Conservation (phyloP, 1,139 yeast genomes). For the Suhomyces coccinellae region DNA sequence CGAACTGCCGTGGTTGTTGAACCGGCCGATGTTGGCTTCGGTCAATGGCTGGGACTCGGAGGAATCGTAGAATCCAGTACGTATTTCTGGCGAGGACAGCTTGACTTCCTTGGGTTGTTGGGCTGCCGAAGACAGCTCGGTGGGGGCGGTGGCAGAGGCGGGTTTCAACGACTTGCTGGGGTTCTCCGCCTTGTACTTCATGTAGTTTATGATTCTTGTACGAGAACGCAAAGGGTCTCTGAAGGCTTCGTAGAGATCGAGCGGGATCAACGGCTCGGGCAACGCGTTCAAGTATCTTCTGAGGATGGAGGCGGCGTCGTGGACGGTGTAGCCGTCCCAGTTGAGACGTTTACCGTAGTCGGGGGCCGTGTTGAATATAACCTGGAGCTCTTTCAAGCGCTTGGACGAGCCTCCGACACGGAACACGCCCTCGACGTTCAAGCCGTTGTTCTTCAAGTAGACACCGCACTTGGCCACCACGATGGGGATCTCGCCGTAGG, state of each 20-base stretch:
- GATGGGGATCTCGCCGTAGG: slow-evolving; percentile 78
- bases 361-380: slow-evolving; percentile 82
- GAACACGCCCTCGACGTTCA: slow-evolving; percentile 85
- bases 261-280: slow-evolving; percentile 90
- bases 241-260: slow-evolving; percentile 72
- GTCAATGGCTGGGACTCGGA: slow-evolving; percentile 30
- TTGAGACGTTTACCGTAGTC: slow-evolving; percentile 80
- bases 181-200: slow-evolving; percentile 54
- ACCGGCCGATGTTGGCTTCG: slow-evolving; percentile 33
- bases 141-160: background rate
- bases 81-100: slow-evolving; percentile 4
- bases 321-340: slow-evolving; percentile 97
- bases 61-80: slow-evolving; percentile 15
- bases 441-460: slow-evolving; percentile 72
- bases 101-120: slow-evolving; percentile 1
- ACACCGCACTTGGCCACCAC: slow-evolving; percentile 97
- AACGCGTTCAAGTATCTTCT: slow-evolving; percentile 83
- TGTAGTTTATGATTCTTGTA: slow-evolving; percentile 59
- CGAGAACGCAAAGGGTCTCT: slow-evolving; percentile 72
- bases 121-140: background rate
- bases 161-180: slow-evolving; percentile 30
- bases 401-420: slow-evolving; percentile 91
- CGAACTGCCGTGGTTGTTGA: slow-evolving; percentile 18
- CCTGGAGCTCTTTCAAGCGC: slow-evolving; percentile 82
- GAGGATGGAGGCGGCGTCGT: slow-evolving; percentile 91